Conservation (phyloP, 129 eudicot genomes). For the Helianthus annuus region DNA sequence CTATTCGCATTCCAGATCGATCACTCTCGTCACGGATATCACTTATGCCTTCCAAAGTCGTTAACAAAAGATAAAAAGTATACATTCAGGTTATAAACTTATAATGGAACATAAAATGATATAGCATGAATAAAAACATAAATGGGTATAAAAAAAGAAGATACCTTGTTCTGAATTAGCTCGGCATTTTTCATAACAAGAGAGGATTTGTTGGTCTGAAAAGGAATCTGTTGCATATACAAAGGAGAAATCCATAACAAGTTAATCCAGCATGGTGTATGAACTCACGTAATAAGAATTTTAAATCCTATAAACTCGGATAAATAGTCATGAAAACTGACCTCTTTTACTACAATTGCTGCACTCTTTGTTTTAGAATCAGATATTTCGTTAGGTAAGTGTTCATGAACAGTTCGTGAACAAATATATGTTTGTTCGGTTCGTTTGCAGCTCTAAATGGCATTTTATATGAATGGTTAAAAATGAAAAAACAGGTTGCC, state of each 20-base stretch:
- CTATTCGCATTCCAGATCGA: constrained; percentile 96
- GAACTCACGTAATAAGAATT: not conserved
- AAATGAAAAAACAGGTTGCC: too few relatives aligned
- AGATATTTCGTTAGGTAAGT: constrained; percentile 62
- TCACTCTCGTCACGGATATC: constrained; percentile 99
- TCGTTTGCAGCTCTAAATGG: too few relatives aligned
- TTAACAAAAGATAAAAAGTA: constrained; percentile 2
- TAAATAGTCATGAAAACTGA: constrained; percentile 20
- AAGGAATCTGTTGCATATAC: constrained; percentile 70
- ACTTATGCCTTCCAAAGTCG: constrained; percentile 91
- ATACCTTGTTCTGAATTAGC: constrained; percentile 91
- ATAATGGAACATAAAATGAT: not conserved
- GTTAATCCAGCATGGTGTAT: constrained; percentile 1
- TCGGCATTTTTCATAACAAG: constrained; percentile 91
- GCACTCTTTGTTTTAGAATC: constrained; percentile 75
- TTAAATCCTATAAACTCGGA: constrained; percentile 17
- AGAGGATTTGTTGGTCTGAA: constrained; percentile 92
- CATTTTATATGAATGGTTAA: too few relatives aligned
- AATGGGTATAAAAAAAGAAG: not conserved
- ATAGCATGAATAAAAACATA: not conserved
- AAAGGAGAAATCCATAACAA: constrained; percentile 19
- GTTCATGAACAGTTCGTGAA: too few relatives aligned
- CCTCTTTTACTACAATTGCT: constrained; percentile 92
- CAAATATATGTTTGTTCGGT: too few relatives aligned
- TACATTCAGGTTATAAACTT: constrained; percentile 6